A percentile compares a stretch with the other conserved stretches of the same genome.
Conservation (phyloP, 345 rosid species). For the Brassica cretica region DNA sequence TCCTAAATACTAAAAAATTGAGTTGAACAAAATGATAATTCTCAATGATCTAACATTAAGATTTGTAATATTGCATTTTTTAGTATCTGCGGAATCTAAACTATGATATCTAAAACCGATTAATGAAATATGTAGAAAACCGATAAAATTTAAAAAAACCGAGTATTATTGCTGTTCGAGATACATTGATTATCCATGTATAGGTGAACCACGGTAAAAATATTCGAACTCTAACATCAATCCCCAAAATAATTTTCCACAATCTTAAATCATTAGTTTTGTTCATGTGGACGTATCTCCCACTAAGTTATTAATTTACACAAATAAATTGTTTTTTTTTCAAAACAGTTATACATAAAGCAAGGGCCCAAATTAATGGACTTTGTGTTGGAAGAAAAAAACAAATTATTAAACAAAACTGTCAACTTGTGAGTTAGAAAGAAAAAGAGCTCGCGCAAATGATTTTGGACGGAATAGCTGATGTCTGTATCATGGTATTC, state of each 20-base stretch:
- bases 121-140: neutral
- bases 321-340: neutral
- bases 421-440: neutral
- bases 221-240: neutral
- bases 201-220: neutral
- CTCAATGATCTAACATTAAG: neutral
- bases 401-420: neutral
- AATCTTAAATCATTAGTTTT: neutral
- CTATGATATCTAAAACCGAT: neutral
- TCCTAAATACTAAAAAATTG: neutral
- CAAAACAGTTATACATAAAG: constrained; percentile 15
- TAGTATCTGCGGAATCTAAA: neutral
- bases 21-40: neutral
- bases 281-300: neutral
- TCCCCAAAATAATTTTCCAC: neutral
- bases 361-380: constrained; percentile 8
- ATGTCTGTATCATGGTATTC: neutral
- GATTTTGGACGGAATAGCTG: constrained; percentile 19
- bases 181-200: neutral
- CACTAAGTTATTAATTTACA: neutral
- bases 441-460: neutral
- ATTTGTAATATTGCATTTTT: neutral
- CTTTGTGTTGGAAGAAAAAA: constrained; percentile 2
- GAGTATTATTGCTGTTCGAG: neutral
- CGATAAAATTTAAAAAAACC: neutral